phyloP scores from a whole-genome alignment of 139 green algal genomes.

The Chlamydomonas sp. region DNA sequence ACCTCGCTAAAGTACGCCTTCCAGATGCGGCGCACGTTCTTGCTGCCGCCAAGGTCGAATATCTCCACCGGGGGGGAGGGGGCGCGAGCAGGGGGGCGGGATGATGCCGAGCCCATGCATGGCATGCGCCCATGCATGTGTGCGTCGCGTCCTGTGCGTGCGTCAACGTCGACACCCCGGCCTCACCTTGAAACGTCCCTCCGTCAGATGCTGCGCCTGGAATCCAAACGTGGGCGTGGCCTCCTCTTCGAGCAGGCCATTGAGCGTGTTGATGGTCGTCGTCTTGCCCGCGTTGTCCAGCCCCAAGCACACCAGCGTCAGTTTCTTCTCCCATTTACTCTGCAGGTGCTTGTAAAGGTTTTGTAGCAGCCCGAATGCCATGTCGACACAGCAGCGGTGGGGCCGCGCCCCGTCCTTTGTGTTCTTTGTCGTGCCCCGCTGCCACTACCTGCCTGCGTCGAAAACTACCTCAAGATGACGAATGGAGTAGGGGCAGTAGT shows the following conservation, averaged over 20 bases:
- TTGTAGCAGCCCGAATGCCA: slow-evolving; percentile 12
- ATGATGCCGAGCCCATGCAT: neutral
- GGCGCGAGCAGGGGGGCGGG: neutral
- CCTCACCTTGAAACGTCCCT: slow-evolving; percentile 33
- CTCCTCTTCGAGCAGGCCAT: slow-evolving; percentile 30
- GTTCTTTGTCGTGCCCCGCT: too few relatives aligned
- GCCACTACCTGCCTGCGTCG: too few relatives aligned
- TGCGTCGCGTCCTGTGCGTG: neutral
- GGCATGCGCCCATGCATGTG: neutral
- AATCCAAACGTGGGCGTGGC: slow-evolving; percentile 46
- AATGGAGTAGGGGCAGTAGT: too few relatives aligned
- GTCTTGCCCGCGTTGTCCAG: slow-evolving; percentile 52
- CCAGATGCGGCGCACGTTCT: slow-evolving; percentile 48
- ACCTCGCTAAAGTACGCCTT: slow-evolving; percentile 47
- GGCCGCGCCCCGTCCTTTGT: too few relatives aligned
- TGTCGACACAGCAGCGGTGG: too few relatives aligned
- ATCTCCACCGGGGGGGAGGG: slow-evolving; percentile 11
- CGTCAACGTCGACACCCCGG: too few relatives aligned
- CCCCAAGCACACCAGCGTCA: slow-evolving; percentile 36
- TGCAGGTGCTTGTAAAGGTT: slow-evolving; percentile 14
- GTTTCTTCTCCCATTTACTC: slow-evolving; percentile 1
- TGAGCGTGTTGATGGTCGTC: slow-evolving; percentile 31
- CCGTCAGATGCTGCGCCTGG: slow-evolving; percentile 19
- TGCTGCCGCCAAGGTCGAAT: slow-evolving; percentile 48
- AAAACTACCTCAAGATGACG: too few relatives aligned